Evolutionary conservation across 2,329 filamentous ascomycete genomes (phyloP).

Genomic region (Monosporascus sp.): DNA sequence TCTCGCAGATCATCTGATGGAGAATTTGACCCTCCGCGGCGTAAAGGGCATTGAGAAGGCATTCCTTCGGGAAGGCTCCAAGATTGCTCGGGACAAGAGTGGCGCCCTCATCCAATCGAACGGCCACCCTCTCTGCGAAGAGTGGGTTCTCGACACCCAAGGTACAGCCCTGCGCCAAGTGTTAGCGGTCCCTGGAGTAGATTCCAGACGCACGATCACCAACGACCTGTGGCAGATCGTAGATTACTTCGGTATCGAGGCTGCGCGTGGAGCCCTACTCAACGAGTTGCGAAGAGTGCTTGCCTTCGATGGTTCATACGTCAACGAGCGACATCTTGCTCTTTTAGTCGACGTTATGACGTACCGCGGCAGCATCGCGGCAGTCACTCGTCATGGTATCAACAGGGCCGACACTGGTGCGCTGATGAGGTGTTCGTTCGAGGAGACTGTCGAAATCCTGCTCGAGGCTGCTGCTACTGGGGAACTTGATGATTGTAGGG

Average conservation of each 20-base stretch:
- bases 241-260: conserved; percentile 94
- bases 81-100: conserved; percentile 60
- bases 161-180: conserved; percentile 84
- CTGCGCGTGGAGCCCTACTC: conserved; percentile 78
- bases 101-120: conserved; percentile 72
- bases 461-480: conserved; percentile 91
- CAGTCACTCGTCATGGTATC: conserved; percentile 96
- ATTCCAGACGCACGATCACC: conserved; percentile 79
- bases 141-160: conserved; percentile 95
- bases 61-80: conserved; percentile 80
- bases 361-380: conserved; percentile 86
- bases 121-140: conserved; percentile 69
- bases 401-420: conserved; percentile 97
- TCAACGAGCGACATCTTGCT: conserved; percentile 96
- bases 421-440: conserved; percentile 98
- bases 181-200: conserved; percentile 80
- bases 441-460: conserved; percentile 97
- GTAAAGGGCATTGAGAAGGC: conserved; percentile 84
- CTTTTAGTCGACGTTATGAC: conserved; percentile 98
- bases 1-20: conserved; percentile 84
- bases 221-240: conserved; percentile 96
- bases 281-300: conserved; percentile 87
- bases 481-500: conserved; percentile 94
- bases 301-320: conserved; percentile 98
- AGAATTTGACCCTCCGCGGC: conserved; percentile 86